phyloP scores from a whole-genome alignment of 306 rosid genomes.

The Inga leiocalycina region DNA sequence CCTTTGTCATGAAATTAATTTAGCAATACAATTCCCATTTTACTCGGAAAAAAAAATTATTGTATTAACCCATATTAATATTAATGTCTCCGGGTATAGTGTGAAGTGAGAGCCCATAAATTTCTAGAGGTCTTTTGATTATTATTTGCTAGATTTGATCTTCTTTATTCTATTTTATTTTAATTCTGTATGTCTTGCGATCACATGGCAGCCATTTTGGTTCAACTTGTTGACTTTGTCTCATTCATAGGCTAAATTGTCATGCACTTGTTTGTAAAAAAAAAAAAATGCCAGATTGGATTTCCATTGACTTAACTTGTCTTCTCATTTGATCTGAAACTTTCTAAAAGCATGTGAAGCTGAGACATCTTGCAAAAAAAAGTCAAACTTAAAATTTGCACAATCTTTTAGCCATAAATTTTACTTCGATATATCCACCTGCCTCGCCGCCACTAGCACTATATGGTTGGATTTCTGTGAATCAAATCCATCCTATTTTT shows the following conservation, averaged over 20 bases:
- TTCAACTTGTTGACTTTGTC: background rate
- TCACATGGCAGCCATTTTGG: background rate
- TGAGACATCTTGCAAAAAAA: background rate
- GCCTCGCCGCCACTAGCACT: background rate
- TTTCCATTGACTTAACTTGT: background rate
- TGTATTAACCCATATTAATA: background rate
- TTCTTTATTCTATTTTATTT: background rate
- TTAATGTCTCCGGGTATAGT: background rate
- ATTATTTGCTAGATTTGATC: background rate
- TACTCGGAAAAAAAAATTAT: no score
- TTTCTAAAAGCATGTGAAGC: background rate
- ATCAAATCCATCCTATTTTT: background rate
- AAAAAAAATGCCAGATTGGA: background rate
- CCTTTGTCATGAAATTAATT: no score
- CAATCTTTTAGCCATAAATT: background rate
- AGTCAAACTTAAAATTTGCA: background rate
- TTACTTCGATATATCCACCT: background rate
- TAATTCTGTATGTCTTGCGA: background rate
- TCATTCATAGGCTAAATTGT: background rate
- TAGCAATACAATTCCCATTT: no score
- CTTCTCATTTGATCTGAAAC: background rate
- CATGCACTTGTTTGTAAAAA: background rate
- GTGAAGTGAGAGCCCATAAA: background rate
- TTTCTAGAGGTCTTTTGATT: background rate
- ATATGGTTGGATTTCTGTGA: background rate